Percentiles rank a stretch among this genome's conserved stretches.
Conservation (phyloP, 2,329 filamentous ascomycete genomes). For the Microthyrium microscopicum region DNA sequence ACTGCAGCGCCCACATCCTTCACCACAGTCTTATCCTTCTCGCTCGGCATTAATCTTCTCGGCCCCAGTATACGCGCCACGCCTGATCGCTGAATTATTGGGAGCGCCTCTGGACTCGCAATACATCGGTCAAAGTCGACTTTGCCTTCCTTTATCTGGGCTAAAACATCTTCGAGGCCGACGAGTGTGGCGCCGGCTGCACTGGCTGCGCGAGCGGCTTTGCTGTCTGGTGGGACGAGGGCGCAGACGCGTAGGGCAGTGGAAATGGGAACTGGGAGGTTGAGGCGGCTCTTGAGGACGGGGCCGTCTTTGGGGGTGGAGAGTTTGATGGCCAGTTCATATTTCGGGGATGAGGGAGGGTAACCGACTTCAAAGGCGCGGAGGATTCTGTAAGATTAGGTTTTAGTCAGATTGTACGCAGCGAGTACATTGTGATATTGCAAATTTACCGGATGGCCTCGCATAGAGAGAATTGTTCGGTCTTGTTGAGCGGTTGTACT, state of each 20-base stretch:
- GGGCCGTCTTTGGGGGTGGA: slow-evolving; percentile 74
- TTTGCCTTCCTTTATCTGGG: slow-evolving; percentile 54
- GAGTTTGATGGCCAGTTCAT: slow-evolving; percentile 74
- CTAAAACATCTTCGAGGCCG: slow-evolving; percentile 75
- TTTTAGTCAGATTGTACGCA: not conserved
- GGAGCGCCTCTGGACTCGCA: slow-evolving; percentile 64
- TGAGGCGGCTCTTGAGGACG: slow-evolving; percentile 71
- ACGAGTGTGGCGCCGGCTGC: slow-evolving; percentile 66
- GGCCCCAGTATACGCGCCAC: slow-evolving; percentile 75
- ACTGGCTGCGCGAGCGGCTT: slow-evolving; percentile 55
- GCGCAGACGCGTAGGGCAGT: slow-evolving; percentile 82
- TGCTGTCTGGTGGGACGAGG: slow-evolving; percentile 69
- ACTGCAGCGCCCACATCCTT: slow-evolving; percentile 61
- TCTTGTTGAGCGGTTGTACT: slow-evolving; percentile 45
- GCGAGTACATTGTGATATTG: not conserved
- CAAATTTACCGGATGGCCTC: slow-evolving; percentile 72
- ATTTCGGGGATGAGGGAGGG: slow-evolving; percentile 57
- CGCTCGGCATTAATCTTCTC: slow-evolving; percentile 78
- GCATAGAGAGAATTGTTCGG: slow-evolving; percentile 62
- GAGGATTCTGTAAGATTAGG: slow-evolving; percentile 48
- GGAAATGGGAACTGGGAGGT: slow-evolving; percentile 76
- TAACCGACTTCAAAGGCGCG: slow-evolving; percentile 83
- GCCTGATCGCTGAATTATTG: slow-evolving; percentile 63
- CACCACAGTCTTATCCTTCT: slow-evolving; percentile 78
- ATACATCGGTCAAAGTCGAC: slow-evolving; percentile 83